Evolutionary conservation across 108 stramenopile species (phyloP).

Genomic region (Pelagomonas calceolata): DNA sequence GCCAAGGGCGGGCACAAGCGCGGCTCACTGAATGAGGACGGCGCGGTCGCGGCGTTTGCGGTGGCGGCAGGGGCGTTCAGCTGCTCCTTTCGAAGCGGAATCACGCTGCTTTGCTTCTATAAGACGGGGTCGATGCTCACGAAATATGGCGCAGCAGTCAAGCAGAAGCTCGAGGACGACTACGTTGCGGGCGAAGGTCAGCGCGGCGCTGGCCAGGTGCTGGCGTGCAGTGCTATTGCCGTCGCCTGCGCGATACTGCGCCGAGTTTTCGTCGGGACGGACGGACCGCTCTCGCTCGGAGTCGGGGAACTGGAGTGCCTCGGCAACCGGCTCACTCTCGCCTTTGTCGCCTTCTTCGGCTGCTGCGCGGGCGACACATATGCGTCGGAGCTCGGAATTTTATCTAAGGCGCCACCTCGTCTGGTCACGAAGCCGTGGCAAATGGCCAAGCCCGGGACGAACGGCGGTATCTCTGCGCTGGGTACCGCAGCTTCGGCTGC

Average conservation of each 20-base stretch:
- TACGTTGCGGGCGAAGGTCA: slow-evolving; percentile 2
- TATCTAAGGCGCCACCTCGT: slow-evolving; percentile 15
- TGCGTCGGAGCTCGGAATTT: slow-evolving; percentile 20
- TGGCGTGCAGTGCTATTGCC: slow-evolving; percentile 13
- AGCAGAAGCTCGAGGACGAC: slow-evolving; percentile 8
- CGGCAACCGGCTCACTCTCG: not conserved
- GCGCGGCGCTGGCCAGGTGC: slow-evolving; percentile 17
- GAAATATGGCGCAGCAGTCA: slow-evolving; percentile 7
- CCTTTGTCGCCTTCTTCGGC: slow-evolving; percentile 16
- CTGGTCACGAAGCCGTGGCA: slow-evolving; percentile 13
- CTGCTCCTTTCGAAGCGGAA: slow-evolving; percentile 5
- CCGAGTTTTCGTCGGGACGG: slow-evolving; percentile 1
- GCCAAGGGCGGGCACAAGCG: no score
- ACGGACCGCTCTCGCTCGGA: not conserved
- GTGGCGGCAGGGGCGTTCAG: slow-evolving; percentile 10
- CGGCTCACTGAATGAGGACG: slow-evolving; percentile 7
- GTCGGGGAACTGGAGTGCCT: not conserved
- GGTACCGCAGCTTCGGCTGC: slow-evolving; percentile 13
- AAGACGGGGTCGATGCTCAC: slow-evolving; percentile 14
- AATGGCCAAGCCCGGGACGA: slow-evolving; percentile 18
- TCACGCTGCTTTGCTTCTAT: slow-evolving; percentile 15
- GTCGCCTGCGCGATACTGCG: not conserved
- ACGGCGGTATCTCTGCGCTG: slow-evolving; percentile 15
- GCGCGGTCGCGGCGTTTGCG: slow-evolving; percentile 13
- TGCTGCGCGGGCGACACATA: slow-evolving; percentile 19